Evolutionary conservation across 1,139 yeast genomes (phyloP).

Genomic region (Zygotorulaspora mrakii): DNA sequence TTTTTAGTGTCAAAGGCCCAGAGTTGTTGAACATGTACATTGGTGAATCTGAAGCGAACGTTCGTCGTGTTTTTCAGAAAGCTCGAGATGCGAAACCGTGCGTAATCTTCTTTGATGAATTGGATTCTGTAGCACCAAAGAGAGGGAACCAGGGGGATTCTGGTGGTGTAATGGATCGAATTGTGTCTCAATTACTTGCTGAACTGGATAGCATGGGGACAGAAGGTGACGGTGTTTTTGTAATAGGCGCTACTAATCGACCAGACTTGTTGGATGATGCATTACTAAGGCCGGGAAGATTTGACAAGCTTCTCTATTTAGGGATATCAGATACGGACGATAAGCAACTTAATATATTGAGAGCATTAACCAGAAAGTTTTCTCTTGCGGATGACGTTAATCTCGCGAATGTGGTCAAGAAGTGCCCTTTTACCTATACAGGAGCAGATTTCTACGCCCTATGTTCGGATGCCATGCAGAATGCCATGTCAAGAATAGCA

Average conservation of each 20-base stretch:
- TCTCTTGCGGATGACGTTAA: conserved; percentile 58
- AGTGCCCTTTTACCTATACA: conserved; percentile 83
- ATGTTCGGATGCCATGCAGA: conserved; percentile 90
- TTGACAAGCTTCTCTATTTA: conserved; percentile 88
- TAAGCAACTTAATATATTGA: conserved; percentile 79
- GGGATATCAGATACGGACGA: conserved; percentile 91
- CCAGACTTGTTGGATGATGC: conserved; percentile 96
- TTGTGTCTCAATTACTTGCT: conserved; percentile 89
- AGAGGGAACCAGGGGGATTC: conserved; percentile 98
- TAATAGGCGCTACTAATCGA: conserved; percentile 94
- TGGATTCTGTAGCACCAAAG: conserved; percentile 96
- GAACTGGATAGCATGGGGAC: conserved; percentile 96
- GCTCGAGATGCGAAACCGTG: conserved; percentile 97
- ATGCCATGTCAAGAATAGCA: conserved; percentile 92
- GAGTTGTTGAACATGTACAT: conserved; percentile 94
- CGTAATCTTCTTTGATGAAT: conserved; percentile 93
- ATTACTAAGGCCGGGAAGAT: conserved; percentile 88
- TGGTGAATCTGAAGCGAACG: conserved; percentile 98
- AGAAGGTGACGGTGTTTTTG: conserved; percentile 86
- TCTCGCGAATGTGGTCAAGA: conserved; percentile 55
- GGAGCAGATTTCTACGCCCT: conserved; percentile 98
- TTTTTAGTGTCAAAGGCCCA: conserved; percentile 95
- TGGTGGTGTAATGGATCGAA: conserved; percentile 98
- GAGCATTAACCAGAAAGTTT: conserved; percentile 86
- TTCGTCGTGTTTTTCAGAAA: conserved; percentile 84